A percentile compares a stretch with the other conserved stretches of the same genome.
phyloP scores from a whole-genome alignment of 2,329 filamentous ascomycete species.

The Alternaria ethzedia region DNA sequence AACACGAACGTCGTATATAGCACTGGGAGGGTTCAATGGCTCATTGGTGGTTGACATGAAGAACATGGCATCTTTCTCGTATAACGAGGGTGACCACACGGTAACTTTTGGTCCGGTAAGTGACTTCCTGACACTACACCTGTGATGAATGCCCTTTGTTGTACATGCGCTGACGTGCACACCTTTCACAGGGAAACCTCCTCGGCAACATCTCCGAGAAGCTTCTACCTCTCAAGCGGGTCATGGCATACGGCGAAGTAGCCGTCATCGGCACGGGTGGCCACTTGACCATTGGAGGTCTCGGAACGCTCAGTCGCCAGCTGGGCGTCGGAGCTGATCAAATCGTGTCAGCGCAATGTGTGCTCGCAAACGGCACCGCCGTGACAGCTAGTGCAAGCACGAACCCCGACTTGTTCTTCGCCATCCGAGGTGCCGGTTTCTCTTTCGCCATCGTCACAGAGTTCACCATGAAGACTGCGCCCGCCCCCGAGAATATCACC shows the following conservation, averaged over 20 bases:
- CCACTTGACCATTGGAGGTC: not conserved
- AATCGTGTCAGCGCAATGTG: not conserved
- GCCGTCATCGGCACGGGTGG: not conserved
- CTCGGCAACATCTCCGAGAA: not conserved
- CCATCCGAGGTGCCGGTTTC: conserved; percentile 1
- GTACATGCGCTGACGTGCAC: not conserved
- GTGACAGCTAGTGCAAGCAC: not conserved
- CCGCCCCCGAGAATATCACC: not conserved
- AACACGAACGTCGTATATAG: not conserved
- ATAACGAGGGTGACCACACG: not conserved
- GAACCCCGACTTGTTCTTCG: not conserved
- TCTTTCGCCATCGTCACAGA: not conserved
- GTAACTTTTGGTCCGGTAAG: not conserved
- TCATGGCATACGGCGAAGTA: not conserved
- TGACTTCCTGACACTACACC: not conserved
- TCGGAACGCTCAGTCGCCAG: conserved; percentile 1
- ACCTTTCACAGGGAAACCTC: not conserved
- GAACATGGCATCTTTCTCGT: not conserved
- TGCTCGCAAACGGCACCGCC: not conserved
- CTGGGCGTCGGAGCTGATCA: not conserved
- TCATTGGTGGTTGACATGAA: not conserved
- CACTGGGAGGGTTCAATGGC: not conserved
- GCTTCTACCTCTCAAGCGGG: not conserved
- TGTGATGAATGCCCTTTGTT: not conserved
- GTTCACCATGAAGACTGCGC: not conserved